Conservation (phyloP, 306 rosid genomes). For the Cicer pinnatifidum region DNA sequence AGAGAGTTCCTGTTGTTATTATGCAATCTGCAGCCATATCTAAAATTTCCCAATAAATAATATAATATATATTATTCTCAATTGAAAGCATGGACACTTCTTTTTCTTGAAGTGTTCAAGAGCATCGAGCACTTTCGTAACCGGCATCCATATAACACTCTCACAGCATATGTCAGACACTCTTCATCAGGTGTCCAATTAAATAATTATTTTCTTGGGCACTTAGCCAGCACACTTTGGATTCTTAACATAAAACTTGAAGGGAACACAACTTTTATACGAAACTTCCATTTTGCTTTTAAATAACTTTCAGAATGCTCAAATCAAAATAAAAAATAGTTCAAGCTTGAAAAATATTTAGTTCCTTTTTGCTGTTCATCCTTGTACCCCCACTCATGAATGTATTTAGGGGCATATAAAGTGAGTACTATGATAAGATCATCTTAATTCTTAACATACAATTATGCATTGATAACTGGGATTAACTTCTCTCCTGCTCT, state of each 20-base stretch:
- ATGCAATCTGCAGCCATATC: slow-evolving; percentile 5
- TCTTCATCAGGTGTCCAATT: not conserved
- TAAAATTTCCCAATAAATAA: slow-evolving; percentile 2
- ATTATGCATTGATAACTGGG: not conserved
- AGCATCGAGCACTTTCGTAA: not conserved
- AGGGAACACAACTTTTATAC: not conserved
- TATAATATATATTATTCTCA: not conserved
- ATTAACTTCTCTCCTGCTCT: not conserved
- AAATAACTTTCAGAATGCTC: not conserved
- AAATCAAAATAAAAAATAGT: not conserved
- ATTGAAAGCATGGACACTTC: not conserved
- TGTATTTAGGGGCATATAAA: not conserved
- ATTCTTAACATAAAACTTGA: not conserved
- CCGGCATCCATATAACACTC: not conserved
- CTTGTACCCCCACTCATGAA: not conserved
- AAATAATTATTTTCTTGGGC: not conserved
- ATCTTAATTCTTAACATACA: not conserved
- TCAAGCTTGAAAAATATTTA: not conserved
- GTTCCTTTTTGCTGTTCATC: not conserved
- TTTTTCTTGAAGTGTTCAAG: not conserved
- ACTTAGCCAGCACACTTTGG: not conserved
- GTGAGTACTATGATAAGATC: not conserved
- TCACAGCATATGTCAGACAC: not conserved
- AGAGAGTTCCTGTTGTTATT: not conserved
- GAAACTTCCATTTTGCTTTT: not conserved